A percentile compares a stretch with the other conserved stretches of the same genome.
phyloP scores from a whole-genome alignment of 306 rosid genomes.

The Purshia tridentata region DNA sequence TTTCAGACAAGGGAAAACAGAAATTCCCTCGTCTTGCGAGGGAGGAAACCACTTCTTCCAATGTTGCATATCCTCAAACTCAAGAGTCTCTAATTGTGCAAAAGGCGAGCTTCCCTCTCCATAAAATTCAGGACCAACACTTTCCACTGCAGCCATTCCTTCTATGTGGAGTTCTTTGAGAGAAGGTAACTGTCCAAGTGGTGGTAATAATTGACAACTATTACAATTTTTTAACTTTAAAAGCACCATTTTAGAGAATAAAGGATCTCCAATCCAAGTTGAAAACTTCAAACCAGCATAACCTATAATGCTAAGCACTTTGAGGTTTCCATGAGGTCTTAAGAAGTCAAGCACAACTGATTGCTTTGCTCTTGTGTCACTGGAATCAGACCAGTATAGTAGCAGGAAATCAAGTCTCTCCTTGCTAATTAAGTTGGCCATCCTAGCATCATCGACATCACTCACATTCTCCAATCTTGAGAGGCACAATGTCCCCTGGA shows the following conservation, averaged over 20 bases:
- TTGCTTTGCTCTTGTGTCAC: background rate
- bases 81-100: background rate
- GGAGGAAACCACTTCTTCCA: background rate
- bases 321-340: background rate
- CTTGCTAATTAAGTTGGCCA: background rate
- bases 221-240: background rate
- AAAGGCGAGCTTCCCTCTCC: conserved; percentile 5
- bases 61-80: background rate
- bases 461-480: background rate
- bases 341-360: background rate
- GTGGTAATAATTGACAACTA: conserved; percentile 1
- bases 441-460: background rate
- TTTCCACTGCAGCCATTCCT: background rate
- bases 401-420: background rate
- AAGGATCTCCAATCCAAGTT: background rate
- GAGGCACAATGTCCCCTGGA: background rate
- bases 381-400: background rate
- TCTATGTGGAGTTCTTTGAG: background rate
- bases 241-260: background rate
- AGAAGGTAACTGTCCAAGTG: background rate
- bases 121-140: background rate
- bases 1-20: background rate
- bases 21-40: background rate
- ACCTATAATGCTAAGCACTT: conserved; percentile 4
- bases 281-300: background rate